Base-by-base conservation (phyloP, 202 grass and related monocot species). In the Bolboschoenoplectus hybrid region DNA sequence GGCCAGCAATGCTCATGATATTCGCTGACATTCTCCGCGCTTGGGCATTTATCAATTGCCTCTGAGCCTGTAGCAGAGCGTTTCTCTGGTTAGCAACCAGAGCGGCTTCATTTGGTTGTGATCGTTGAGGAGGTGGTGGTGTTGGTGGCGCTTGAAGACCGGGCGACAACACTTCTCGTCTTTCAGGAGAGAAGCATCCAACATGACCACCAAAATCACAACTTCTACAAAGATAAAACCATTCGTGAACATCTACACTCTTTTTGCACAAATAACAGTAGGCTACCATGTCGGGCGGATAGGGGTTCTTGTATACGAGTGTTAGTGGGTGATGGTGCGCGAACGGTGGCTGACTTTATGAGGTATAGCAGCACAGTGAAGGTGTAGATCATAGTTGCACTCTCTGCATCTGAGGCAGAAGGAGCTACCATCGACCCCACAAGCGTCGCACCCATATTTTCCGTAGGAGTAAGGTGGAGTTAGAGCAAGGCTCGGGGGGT, bases 341-440 rank as follows among this genome's bases (percentile, higher is more conserved):
- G 81, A 77, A 13, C 1, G 5, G 41, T 88, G 81, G 9, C 19
- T 41, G 40, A 78, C 13, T 83, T 77, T 10, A 13, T 55, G 52
- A 5, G 67, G 70, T 13, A 83, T 41, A 0, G 69, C 56, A 38
- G 58, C 81, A 43, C 86, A 88, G n/a, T 20, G 81, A 5, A 88
- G 36, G 58, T 84, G 86, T 12, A 84, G 81, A 75, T 88, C 80
- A 32, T 84, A 88, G 40, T 51, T 19, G 51, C 69, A 88, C 7
- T 50, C 45, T 63, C 16, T 40, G 41, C 81, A 88, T 20, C 72
- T 34, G 44, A 84, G 72, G 57, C 43, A 84, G 56, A 88, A 88
- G 26, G 81, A 12, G 32, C 13, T 5, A 5, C 86, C 58, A 13
- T 43, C 6, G 0, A 61, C 35, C 40, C 67, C 57, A 41, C 86